Percentiles rank a stretch among this genome's conserved stretches.
These are phyloP conservation scores for Elaphomyces granulatus DNA, from an alignment of 495 filamentous ascomycete species.

Conservation along the genomic window DNA sequence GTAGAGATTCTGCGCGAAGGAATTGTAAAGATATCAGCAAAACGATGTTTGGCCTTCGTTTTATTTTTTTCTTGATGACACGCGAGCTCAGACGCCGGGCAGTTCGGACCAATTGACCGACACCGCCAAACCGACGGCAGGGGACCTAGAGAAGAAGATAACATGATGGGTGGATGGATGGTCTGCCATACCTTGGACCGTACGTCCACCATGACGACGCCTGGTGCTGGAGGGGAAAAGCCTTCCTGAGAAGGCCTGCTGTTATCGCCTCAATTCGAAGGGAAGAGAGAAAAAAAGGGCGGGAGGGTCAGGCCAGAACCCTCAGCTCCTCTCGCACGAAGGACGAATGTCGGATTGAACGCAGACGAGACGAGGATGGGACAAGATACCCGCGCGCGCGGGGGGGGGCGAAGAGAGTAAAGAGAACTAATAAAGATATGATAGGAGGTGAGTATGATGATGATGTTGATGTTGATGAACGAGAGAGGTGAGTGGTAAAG, in stretches of 20 bases:
- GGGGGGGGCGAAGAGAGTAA: not conserved
- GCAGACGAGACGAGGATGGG: not conserved
- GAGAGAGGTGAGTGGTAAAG: too few relatives aligned
- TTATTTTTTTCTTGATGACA: too few relatives aligned
- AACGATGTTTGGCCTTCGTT: too few relatives aligned
- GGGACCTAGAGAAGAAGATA: not conserved
- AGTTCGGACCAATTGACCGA: too few relatives aligned
- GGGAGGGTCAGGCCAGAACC: slow-evolving; percentile 26
- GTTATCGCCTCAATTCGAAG: slow-evolving; percentile 30
- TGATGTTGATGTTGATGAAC: too few relatives aligned
- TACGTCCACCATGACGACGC: slow-evolving; percentile 39
- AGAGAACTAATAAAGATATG: too few relatives aligned
- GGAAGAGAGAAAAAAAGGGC: slow-evolving; percentile 15
- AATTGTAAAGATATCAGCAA: too few relatives aligned
- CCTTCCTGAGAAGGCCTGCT: slow-evolving; percentile 36
- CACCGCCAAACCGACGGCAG: too few relatives aligned
- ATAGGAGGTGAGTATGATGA: too few relatives aligned
- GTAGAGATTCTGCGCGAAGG: slow-evolving; percentile 53
- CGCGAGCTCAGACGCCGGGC: too few relatives aligned
- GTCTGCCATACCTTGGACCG: slow-evolving; percentile 34
- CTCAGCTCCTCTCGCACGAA: slow-evolving; percentile 9
- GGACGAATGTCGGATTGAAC: slow-evolving; percentile 4
- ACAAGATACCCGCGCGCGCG: not conserved
- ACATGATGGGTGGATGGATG: slow-evolving; percentile 1
- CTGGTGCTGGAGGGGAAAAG: slow-evolving; percentile 30